Evolutionary conservation across 179 eudicot genomes (phyloP), one percentile per base, ranked within the genome.

Genomic region (Heliamphora ciliata): DNA sequence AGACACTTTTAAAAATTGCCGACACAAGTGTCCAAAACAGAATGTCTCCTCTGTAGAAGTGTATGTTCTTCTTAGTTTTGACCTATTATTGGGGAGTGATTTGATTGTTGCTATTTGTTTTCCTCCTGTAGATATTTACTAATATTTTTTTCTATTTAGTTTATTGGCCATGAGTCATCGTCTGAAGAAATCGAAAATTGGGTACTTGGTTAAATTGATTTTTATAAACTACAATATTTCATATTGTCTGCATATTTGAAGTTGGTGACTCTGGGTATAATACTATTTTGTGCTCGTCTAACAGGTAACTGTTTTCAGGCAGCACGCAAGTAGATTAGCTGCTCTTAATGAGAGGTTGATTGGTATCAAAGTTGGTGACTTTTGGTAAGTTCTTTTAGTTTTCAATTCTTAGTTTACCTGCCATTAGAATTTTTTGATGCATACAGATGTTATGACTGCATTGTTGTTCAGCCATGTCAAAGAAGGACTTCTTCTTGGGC

Each of bases 301-400:
- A 70, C 85, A 95, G 98, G 97, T 94, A 67, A 94, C 98, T 51
- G 90, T 96, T 86, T 96, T 90, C 89, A 94, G 93, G 92, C 92
- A 87, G 89, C 91, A 72, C 65, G 98, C 97, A 80, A 89, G 91
- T 84, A 91, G 89, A 86, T 79, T 96, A 85, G 94, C 93, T 84
- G 88, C 97, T 76, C 97, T 96, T 80, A 96, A 96, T 80, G 86
- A 89, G 67, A 91, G 87, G 86, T 82, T 96, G 86, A 87, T 92
- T 88, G 99, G 98, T 80, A 92, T 96, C 65, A 96, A 90, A 93
- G 88, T 94, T 82, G 99, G 99, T 61, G 88, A 96, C 81, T 96
- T 96, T 86, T 90, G 98, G 98, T 95, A 87, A 87, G 93, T 21
- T 76, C 2, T 58, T n/a, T 48, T 24, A 48, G 46, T 69, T 68